Conservation (phyloP, 2,329 filamentous ascomycete genomes). For the Ophiostoma triangulosporum region DNA sequence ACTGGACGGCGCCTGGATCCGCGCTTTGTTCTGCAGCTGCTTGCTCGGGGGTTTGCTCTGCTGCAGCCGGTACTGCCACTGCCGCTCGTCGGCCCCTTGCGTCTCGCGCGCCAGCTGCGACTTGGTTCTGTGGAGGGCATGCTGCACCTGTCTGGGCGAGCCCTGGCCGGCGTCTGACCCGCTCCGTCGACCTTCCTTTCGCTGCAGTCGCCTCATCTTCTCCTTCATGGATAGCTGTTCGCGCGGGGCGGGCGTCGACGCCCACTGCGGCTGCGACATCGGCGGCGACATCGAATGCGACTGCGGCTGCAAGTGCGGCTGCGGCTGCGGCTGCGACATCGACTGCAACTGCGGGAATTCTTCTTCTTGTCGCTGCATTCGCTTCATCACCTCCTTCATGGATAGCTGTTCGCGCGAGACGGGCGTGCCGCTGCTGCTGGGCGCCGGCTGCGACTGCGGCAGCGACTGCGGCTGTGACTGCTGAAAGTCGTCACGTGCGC, state of each 20-base stretch:
- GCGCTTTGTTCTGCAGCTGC: background rate
- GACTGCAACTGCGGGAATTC: no score
- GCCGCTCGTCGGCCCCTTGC: slow-evolving; percentile 1
- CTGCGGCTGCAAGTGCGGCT: background rate
- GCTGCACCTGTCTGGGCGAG: background rate
- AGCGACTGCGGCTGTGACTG: background rate
- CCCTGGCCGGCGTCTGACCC: no score
- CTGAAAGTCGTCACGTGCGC: background rate
- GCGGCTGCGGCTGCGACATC: no score
- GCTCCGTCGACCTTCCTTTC: background rate
- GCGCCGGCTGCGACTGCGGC: background rate
- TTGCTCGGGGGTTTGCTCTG: background rate
- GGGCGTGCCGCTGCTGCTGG: background rate
- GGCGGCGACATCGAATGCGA: no score
- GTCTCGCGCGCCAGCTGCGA: background rate
- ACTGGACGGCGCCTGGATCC: slow-evolving; percentile 1
- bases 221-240: slow-evolving; percentile 8
- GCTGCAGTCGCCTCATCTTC: slow-evolving; percentile 5
- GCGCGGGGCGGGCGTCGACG: background rate
- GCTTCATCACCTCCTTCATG: slow-evolving; percentile 7
- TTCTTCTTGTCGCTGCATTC: no score
- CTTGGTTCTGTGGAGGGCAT: background rate
- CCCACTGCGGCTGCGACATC: background rate
- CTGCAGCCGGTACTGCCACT: background rate
- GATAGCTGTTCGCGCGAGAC: slow-evolving; percentile 4